Evolutionary conservation across 1,284 basidiomycete genomes (phyloP).

Genomic region (Tremellales sp.): DNA sequence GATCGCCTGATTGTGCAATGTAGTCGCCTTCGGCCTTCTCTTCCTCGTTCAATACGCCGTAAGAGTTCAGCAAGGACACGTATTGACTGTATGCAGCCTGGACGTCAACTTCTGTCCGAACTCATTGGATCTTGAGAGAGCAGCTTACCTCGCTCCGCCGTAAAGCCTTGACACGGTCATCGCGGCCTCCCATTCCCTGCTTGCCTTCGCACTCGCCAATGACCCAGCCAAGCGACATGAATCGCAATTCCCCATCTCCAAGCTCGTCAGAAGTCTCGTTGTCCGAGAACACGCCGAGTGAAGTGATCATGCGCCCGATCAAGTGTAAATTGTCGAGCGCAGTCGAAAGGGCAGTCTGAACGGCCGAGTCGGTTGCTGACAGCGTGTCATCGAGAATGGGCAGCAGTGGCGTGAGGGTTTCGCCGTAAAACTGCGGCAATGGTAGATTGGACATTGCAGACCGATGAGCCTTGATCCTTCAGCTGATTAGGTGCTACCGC

Average conservation of each 20-base stretch:
- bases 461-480: no score
- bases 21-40: conserved; percentile 52
- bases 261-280: conserved; percentile 85
- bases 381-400: conserved; percentile 42
- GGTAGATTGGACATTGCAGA: conserved; percentile 30
- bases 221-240: conserved; percentile 71
- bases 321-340: conserved; percentile 42
- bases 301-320: conserved; percentile 41
- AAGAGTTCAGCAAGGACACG: conserved; percentile 58
- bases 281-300: conserved; percentile 71
- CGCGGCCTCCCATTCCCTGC: conserved; percentile 57
- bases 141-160: conserved; percentile 59
- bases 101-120: neutral
- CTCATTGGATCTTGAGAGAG: neutral
- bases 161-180: conserved; percentile 60
- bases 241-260: conserved; percentile 71
- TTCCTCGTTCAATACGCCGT: conserved; percentile 62
- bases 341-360: conserved; percentile 25
- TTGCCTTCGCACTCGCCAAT: conserved; percentile 68
- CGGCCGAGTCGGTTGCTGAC: conserved; percentile 24
- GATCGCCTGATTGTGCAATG: conserved; percentile 41
- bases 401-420: conserved; percentile 31
- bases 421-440: conserved; percentile 40
- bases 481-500: no score
- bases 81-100: conserved; percentile 56